Evolutionary conservation across 805 yeast genomes (phyloP).

Genomic region (Kodamaea restingae): DNA sequence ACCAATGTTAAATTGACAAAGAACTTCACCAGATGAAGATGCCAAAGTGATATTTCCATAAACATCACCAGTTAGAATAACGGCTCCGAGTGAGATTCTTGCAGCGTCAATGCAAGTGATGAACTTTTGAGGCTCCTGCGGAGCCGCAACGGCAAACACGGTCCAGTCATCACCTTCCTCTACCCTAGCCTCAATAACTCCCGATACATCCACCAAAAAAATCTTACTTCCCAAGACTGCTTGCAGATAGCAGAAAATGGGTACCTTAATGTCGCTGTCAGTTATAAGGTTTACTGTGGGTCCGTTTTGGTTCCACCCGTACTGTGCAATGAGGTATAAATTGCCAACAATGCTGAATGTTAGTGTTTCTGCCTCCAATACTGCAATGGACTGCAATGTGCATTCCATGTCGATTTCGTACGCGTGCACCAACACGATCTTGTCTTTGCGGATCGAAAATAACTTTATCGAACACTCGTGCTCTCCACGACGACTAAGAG

Average conservation of each 20-base stretch:
- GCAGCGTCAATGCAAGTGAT: constrained; percentile 6
- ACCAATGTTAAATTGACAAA: constrained; percentile 21
- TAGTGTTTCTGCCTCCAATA: constrained; percentile 11
- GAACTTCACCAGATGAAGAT: constrained; percentile 8
- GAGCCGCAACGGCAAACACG: background rate
- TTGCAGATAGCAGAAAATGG: constrained; percentile 4
- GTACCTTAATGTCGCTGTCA: constrained; percentile 3
- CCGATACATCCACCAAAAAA: constrained; percentile 4
- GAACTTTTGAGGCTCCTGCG: background rate
- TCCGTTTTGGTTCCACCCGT: constrained; percentile 1
- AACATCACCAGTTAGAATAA: constrained; percentile 22
- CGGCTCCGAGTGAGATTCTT: constrained; percentile 2
- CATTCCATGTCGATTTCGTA: constrained; percentile 3
- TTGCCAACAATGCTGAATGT: constrained; percentile 18
- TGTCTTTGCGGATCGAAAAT: constrained; percentile 3
- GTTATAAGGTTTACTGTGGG: background rate
- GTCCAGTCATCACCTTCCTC: background rate
- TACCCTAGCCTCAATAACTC: constrained; percentile 1
- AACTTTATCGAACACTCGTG: constrained; percentile 5
- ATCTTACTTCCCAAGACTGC: background rate
- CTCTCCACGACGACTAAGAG: constrained; percentile 12
- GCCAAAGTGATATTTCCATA: constrained; percentile 22
- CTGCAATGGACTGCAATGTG: constrained; percentile 13
- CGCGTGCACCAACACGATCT: constrained; percentile 2
- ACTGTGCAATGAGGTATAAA: constrained; percentile 12